Conservation (phyloP, 2,329 filamentous ascomycete genomes). For the Pleurostoma richardsiae region DNA sequence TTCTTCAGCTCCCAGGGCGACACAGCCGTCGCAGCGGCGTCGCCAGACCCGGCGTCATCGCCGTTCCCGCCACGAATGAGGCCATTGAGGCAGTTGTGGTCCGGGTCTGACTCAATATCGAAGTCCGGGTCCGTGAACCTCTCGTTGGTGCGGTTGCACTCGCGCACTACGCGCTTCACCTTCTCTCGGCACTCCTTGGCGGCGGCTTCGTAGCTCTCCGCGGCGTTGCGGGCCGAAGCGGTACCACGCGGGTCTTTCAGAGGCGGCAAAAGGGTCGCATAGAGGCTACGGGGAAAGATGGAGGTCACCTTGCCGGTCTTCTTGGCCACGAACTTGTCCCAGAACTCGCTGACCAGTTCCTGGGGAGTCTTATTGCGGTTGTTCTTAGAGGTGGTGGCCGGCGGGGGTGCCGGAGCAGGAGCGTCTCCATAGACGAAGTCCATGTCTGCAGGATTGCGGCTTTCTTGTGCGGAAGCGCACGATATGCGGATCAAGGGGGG, state of each 20-base stretch:
- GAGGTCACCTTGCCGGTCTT: slow-evolving; percentile 37
- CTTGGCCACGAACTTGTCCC: slow-evolving; percentile 33
- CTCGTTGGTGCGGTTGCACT: slow-evolving; percentile 37
- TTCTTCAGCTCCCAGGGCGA: slow-evolving; percentile 14
- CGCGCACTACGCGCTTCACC: slow-evolving; percentile 31
- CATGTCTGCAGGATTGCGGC: background rate
- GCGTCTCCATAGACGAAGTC: background rate
- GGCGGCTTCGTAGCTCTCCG: slow-evolving; percentile 34
- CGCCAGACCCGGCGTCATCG: slow-evolving; percentile 3
- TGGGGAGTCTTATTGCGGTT: slow-evolving; percentile 27
- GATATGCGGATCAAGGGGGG: no score
- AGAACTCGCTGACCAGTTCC: slow-evolving; percentile 33
- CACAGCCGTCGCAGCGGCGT: slow-evolving; percentile 6
- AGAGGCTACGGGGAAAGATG: slow-evolving; percentile 35
- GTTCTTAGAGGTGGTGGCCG: slow-evolving; percentile 7
- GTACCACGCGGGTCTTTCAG: slow-evolving; percentile 16
- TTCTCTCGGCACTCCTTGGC: slow-evolving; percentile 31
- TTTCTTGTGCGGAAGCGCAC: no score
- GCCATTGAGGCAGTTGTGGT: slow-evolving; percentile 29
- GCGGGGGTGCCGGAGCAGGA: background rate
- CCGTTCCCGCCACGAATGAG: slow-evolving; percentile 12
- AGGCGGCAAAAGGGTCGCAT: slow-evolving; percentile 23
- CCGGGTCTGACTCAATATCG: slow-evolving; percentile 32
- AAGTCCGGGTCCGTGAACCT: slow-evolving; percentile 40
- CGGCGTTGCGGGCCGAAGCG: slow-evolving; percentile 28